Conservation (phyloP, 2,329 filamentous ascomycete species). For the Zelopaecilomyces penicillatus region DNA sequence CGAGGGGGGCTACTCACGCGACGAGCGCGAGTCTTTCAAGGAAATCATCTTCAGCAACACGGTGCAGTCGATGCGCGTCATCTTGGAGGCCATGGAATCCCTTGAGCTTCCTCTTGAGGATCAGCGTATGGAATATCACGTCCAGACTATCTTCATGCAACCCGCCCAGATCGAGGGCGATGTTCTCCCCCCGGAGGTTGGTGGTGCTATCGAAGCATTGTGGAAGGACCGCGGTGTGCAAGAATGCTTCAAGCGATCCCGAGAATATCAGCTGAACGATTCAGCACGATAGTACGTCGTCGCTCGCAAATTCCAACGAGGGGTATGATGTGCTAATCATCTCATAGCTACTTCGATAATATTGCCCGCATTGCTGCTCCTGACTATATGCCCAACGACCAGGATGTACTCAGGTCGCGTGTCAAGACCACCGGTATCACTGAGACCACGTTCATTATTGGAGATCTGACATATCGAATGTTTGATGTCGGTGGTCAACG, state of each 20-base stretch:
- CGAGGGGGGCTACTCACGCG: slow-evolving; percentile 95
- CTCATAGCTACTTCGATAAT: slow-evolving; percentile 84
- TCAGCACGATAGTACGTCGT: slow-evolving; percentile 82
- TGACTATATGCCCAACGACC: slow-evolving; percentile 91
- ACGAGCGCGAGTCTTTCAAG: slow-evolving; percentile 64
- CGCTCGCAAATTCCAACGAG: background rate
- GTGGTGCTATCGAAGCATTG: slow-evolving; percentile 81
- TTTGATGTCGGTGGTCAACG: slow-evolving; percentile 94
- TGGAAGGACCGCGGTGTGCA: slow-evolving; percentile 93
- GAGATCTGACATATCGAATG: slow-evolving; percentile 91
- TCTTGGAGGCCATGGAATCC: slow-evolving; percentile 61
- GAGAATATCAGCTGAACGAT: slow-evolving; percentile 94
- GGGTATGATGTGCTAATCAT: slow-evolving; percentile 2
- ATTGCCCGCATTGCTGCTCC: slow-evolving; percentile 83
- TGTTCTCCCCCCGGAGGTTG: slow-evolving; percentile 87
- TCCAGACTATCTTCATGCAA: slow-evolving; percentile 98
- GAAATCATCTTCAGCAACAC: slow-evolving; percentile 66
- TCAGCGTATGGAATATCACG: slow-evolving; percentile 89
- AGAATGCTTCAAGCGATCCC: slow-evolving; percentile 89
- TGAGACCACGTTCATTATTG: slow-evolving; percentile 92
- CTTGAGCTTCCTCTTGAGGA: slow-evolving; percentile 78
- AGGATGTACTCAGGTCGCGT: slow-evolving; percentile 90
- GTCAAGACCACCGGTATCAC: slow-evolving; percentile 98
- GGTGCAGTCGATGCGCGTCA: slow-evolving; percentile 61
- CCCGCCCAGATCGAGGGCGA: slow-evolving; percentile 94